These are phyloP conservation scores for Boletus speciosus DNA, from an alignment of 768 basidiomycete genomes.

Conservation along the genomic window DNA sequence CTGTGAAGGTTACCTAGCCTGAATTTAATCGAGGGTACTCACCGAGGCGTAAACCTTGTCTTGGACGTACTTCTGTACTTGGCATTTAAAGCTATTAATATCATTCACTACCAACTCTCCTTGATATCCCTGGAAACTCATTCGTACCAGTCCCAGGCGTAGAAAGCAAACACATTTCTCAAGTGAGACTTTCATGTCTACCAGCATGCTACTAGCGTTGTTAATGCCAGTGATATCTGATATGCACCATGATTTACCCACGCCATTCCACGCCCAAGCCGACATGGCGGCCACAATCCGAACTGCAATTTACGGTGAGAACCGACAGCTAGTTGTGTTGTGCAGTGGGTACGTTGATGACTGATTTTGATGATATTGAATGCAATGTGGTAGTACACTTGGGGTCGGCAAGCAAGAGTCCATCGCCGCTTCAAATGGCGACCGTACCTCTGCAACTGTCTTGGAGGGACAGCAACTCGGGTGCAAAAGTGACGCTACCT, in stretches of 20 bases:
- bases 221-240: background rate
- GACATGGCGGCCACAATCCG: background rate
- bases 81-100: too few relatives aligned
- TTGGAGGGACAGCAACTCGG: background rate
- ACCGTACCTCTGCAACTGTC: background rate
- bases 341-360: background rate
- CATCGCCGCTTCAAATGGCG: background rate
- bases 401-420: background rate
- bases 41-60: background rate
- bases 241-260: background rate
- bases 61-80: too few relatives aligned
- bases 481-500: conserved; percentile 23
- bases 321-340: background rate
- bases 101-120: too few relatives aligned
- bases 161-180: background rate
- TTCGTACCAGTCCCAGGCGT: background rate
- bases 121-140: too few relatives aligned
- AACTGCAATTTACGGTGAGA: background rate
- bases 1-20: background rate
- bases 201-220: background rate
- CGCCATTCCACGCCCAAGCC: background rate
- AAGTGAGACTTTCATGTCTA: background rate
- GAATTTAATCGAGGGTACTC: background rate
- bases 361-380: background rate
- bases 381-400: background rate